These are phyloP conservation scores for Suillus alpinus DNA, from an alignment of 768 basidiomycete genomes.

Conservation along the genomic window DNA sequence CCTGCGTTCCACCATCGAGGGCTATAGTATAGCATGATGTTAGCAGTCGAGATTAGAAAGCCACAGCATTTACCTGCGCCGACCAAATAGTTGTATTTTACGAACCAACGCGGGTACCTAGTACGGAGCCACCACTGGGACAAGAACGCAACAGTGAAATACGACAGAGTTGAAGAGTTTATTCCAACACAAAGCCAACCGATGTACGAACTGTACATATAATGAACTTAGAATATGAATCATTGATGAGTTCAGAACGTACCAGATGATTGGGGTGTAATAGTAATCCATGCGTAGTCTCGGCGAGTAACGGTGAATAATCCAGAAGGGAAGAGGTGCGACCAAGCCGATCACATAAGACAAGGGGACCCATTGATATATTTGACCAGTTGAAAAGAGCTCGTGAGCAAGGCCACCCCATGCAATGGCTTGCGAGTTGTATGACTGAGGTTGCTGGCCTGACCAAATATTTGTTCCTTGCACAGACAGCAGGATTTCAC, in stretches of 20 bases:
- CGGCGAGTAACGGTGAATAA: constrained; percentile 36
- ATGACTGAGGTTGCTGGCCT: constrained; percentile 27
- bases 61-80: constrained; percentile 37
- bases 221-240: constrained; percentile 1
- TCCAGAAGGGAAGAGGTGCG: constrained; percentile 40
- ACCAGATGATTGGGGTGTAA: constrained; percentile 31
- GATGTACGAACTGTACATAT: constrained; percentile 12
- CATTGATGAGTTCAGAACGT: constrained; percentile 2
- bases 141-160: constrained; percentile 24
- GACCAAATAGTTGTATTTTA: constrained; percentile 35
- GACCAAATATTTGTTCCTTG: constrained; percentile 47
- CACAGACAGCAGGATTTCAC: constrained; percentile 48
- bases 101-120: constrained; percentile 35
- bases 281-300: constrained; percentile 22
- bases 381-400: constrained; percentile 28
- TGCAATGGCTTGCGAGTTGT: constrained; percentile 33
- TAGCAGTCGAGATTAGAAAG: background rate
- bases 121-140: constrained; percentile 40
- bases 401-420: constrained; percentile 39
- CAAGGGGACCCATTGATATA: constrained; percentile 41
- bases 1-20: constrained; percentile 41
- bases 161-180: constrained; percentile 21
- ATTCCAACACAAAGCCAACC: constrained; percentile 24
- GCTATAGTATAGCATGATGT: constrained; percentile 12
- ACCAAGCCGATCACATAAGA: constrained; percentile 31